Percentiles rank a stretch among this genome's conserved stretches.
Conservation (phyloP, 2,329 filamentous ascomycete species). For the Metarhizium humberi region DNA sequence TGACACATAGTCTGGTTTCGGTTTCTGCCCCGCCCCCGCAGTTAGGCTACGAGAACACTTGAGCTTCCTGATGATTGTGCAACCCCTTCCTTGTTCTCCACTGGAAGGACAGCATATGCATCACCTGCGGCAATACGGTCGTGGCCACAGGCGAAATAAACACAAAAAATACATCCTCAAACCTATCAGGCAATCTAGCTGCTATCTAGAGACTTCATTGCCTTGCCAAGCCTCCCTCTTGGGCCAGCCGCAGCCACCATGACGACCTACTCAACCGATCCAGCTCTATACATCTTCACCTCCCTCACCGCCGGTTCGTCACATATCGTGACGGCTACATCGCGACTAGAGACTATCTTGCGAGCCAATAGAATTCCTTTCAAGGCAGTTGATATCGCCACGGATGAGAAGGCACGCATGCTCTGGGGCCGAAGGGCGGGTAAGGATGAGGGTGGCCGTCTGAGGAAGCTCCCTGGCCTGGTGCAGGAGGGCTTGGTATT, state of each 20-base stretch:
- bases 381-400: constrained; percentile 83
- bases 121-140: background rate
- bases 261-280: constrained; percentile 47
- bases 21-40: constrained; percentile 9
- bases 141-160: background rate
- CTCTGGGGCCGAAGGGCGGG: constrained; percentile 79
- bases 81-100: background rate
- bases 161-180: background rate
- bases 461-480: constrained; percentile 75
- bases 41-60: constrained; percentile 1
- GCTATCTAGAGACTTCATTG: background rate
- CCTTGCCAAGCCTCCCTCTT: background rate
- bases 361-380: constrained; percentile 93
- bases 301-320: constrained; percentile 92
- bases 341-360: constrained; percentile 90
- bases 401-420: constrained; percentile 78
- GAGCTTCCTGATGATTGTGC: background rate
- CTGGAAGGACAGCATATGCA: background rate
- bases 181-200: background rate
- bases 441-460: constrained; percentile 52
- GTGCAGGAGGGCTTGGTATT: constrained; percentile 81
- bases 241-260: constrained; percentile 13
- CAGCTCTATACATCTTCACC: constrained; percentile 86
- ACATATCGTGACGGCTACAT: constrained; percentile 92
- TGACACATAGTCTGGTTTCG: background rate